Evolutionary conservation across 2,329 filamentous ascomycete genomes (phyloP), one percentile per base, ranked within the genome.

Genomic region (Ophiostoma montium): DNA sequence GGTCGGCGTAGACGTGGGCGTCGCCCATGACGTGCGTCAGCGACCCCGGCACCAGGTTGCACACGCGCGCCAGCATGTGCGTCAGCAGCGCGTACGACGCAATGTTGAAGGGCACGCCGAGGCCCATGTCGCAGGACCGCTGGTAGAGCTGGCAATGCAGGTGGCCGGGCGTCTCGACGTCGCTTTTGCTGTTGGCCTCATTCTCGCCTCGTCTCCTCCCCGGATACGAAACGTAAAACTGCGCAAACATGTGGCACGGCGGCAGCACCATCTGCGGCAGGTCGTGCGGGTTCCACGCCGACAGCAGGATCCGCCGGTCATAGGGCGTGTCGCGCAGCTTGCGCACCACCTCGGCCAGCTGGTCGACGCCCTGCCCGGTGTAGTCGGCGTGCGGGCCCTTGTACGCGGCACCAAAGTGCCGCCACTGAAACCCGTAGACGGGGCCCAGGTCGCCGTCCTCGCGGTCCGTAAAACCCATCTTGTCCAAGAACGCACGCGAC

Each of bases 351-450:
- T 94, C 84, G 15, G 85, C 84, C 35, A 98, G 72, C 69, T 98
- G 92, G 62, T 98, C 92, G 15, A 95, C 86, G 16, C 92, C 92
- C 62, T 94, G 74, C 0, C 86, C 88, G 0, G 78, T 74, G 66
- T 98, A 98, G 62, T 96, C 87, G 0, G 84, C 75, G 55, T 80
- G 71, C 13, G 82, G 75, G 60, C 90, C 84, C 16, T 81, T 70
- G 63, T 98, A 98, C 53, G 87, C 80, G 5, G 92, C 92, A 46
- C 92, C 92, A 60, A 98, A 98, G 66, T 96, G 90, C 3, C 92
- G 84, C 92, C 92, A 98, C 67, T 98, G 92, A 68, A 98, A 98
- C 2, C 92, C 92, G 63, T 98, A 98, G 0, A 96, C 89, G 30
- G 92, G 92, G 1, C 92, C 92, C 0, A 98, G 72, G 61, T 98